Evolutionary conservation across 129 eudicot species (phyloP).

Genomic region (Centrapalus pauciflorus): DNA sequence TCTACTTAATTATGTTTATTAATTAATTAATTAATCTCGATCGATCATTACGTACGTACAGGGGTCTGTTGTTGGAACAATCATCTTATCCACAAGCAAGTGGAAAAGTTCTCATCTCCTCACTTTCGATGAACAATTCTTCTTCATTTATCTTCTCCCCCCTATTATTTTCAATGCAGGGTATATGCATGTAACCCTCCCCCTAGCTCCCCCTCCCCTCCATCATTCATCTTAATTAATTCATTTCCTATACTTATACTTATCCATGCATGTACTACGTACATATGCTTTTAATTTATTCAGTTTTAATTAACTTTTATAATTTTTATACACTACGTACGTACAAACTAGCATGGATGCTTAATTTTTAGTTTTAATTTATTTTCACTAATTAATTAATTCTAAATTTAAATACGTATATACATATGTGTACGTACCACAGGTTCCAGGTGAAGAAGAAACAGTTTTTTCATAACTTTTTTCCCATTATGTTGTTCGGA

Average conservation of each 20-base stretch:
- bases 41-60: too few species aligned
- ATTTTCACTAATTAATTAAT: too few species aligned
- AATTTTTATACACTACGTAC: too few species aligned
- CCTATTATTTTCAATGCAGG: constrained; percentile 98
- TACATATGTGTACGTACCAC: too few species aligned
- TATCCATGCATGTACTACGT: too few species aligned
- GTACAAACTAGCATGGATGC: neutral
- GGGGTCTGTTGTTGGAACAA: constrained; percentile 65
- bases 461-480: constrained; percentile 85
- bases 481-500: constrained; percentile 85
- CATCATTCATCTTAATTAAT: too few species aligned
- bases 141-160: constrained; percentile 89
- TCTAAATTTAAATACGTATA: too few species aligned
- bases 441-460: constrained; percentile 98
- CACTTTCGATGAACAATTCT: constrained; percentile 71
- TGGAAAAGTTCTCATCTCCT: constrained; percentile 69
- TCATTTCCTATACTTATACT: too few species aligned
- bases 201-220: too few species aligned
- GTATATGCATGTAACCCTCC: too few species aligned
- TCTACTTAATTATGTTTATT: neutral
- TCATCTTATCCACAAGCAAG: constrained; percentile 54
- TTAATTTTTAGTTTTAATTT: neutral
- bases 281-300: too few species aligned
- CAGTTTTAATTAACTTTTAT: too few species aligned
- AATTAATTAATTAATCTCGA: neutral